Evolutionary conservation across 345 rosid species (phyloP).

Genomic region (Hibiscus trionum): DNA sequence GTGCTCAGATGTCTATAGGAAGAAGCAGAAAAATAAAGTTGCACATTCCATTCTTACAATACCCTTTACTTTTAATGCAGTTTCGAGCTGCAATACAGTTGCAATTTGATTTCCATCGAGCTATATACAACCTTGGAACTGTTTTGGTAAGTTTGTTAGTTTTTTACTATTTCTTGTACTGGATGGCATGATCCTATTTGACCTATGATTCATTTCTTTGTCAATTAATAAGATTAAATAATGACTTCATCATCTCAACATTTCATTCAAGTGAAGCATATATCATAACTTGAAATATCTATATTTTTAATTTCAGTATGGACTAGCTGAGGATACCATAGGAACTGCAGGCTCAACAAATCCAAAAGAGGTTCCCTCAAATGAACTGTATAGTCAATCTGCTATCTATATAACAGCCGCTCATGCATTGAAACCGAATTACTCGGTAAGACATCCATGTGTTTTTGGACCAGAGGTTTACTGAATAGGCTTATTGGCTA

Average conservation of each 20-base stretch:
- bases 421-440: conserved; percentile 93
- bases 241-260: neutral
- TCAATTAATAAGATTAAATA: neutral
- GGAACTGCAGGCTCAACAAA: conserved; percentile 53
- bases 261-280: neutral
- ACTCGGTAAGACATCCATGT: conserved; percentile 35
- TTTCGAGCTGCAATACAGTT: conserved; percentile 90
- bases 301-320: conserved; percentile 1
- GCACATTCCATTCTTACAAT: conserved; percentile 10
- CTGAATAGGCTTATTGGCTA: neutral
- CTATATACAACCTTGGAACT: conserved; percentile 97
- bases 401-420: conserved; percentile 98
- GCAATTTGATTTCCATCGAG: conserved; percentile 97
- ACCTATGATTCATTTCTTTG: neutral
- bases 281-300: neutral
- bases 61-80: conserved; percentile 35
- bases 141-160: conserved; percentile 61
- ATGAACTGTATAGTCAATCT: conserved; percentile 92
- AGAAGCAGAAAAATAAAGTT: conserved; percentile 17
- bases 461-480: neutral
- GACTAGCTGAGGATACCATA: conserved; percentile 78
- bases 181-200: neutral
- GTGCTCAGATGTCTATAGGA: conserved; percentile 24
- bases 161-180: neutral
- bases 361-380: conserved; percentile 65